These are phyloP conservation scores for Solanum hybrid DNA, from an alignment of 305 asterid species.

Conservation along the genomic window DNA sequence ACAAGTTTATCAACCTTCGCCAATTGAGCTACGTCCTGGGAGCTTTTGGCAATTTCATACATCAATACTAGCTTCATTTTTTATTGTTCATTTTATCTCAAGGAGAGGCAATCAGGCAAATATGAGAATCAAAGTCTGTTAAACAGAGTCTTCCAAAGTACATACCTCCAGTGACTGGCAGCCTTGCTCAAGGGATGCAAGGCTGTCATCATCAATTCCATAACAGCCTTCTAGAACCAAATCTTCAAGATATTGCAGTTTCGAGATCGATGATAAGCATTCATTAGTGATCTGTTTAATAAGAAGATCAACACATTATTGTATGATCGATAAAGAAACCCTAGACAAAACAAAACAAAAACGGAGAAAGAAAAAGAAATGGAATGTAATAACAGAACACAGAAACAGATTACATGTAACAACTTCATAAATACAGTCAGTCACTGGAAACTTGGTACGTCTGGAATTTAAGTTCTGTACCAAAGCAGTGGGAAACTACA, in stretches of 20 bases:
- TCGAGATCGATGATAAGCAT: constrained; percentile 54
- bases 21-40: not conserved
- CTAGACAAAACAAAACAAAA: not conserved
- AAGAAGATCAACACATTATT: not conserved
- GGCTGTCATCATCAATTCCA: constrained; percentile 67
- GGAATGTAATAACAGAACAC: not conserved
- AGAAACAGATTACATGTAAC: not conserved
- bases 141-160: not conserved
- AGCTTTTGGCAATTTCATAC: not conserved
- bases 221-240: constrained; percentile 81
- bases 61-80: not conserved
- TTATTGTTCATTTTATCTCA: not conserved
- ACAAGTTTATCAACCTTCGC: not conserved
- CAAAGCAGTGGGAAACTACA: not conserved
- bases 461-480: not conserved
- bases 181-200: constrained; percentile 50
- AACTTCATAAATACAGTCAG: not conserved
- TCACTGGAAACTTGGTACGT: not conserved
- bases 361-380: not conserved
- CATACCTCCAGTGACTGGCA: constrained; percentile 76
- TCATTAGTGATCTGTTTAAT: constrained; percentile 49
- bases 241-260: constrained; percentile 63
- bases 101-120: not conserved
- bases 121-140: not conserved
- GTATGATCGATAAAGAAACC: not conserved